A percentile compares a stretch with the other conserved stretches of the same genome.
phyloP scores from a whole-genome alignment of 257 asterid species.

The Jacaranda mimosifolia region DNA sequence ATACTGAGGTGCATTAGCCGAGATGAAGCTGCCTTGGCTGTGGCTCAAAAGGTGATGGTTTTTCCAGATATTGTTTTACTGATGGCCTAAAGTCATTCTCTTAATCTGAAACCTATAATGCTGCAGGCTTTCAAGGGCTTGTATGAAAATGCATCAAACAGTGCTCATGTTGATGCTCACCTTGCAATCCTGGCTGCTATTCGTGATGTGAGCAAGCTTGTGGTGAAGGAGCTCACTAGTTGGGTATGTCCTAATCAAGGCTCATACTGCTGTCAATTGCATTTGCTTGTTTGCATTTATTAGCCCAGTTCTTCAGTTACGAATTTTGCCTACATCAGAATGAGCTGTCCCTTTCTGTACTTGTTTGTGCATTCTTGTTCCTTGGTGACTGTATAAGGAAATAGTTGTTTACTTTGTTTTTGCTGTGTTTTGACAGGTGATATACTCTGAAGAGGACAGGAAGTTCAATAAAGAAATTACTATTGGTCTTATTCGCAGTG shows the following conservation, averaged over 20 bases:
- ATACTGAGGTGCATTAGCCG: slow-evolving; percentile 88
- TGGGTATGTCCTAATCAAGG: slow-evolving; percentile 70
- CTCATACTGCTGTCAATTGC: slow-evolving; percentile 1
- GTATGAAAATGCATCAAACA: slow-evolving; percentile 82
- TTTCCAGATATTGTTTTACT: slow-evolving; percentile 16
- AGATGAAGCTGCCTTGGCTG: slow-evolving; percentile 98
- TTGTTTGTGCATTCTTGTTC: background rate
- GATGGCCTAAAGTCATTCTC: slow-evolving; percentile 19
- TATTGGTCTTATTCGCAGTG: slow-evolving; percentile 83
- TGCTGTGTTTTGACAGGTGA: slow-evolving; percentile 64
- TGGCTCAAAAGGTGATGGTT: slow-evolving; percentile 86
- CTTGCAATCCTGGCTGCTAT: slow-evolving; percentile 83
- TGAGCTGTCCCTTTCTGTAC: background rate
- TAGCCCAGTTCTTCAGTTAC: background rate
- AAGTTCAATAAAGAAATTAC: slow-evolving; percentile 90
- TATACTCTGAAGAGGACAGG: slow-evolving; percentile 90
- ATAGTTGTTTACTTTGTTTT: slow-evolving; percentile 3
- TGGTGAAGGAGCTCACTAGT: slow-evolving; percentile 96
- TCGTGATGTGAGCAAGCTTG: slow-evolving; percentile 98
- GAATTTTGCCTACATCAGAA: background rate
- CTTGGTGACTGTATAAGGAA: background rate
- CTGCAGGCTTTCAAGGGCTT: slow-evolving; percentile 88
- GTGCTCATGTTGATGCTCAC: slow-evolving; percentile 75
- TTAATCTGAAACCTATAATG: slow-evolving; percentile 27
- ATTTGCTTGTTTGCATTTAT: slow-evolving; percentile 9